These are phyloP conservation scores for Suhomyces coccinellae DNA, from an alignment of 1,139 yeast species.

Conservation along the genomic window DNA sequence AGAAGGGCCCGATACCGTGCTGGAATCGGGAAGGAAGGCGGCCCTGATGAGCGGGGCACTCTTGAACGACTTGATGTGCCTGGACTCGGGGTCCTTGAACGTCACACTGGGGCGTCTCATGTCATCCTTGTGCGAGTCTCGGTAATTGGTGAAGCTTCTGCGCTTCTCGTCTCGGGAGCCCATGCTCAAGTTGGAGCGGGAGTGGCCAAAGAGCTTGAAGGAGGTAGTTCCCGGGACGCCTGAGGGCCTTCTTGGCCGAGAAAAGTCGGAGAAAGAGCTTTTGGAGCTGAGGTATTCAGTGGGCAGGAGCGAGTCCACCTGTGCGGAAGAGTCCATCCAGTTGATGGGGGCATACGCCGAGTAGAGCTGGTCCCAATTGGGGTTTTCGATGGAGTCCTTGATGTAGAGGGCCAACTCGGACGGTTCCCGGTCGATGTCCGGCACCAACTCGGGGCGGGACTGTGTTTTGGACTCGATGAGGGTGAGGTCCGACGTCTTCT, in stretches of 20 bases:
- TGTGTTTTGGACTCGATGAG: slow-evolving; percentile 11
- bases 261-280: slow-evolving; percentile 8
- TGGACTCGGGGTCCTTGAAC: not conserved
- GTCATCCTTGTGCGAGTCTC: slow-evolving; percentile 1
- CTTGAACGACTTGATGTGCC: slow-evolving; percentile 4
- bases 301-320: slow-evolving; percentile 2
- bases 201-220: slow-evolving; percentile 4
- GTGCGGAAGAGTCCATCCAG: slow-evolving; percentile 23
- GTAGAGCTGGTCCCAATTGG: slow-evolving; percentile 9
- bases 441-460: slow-evolving; percentile 1
- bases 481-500: slow-evolving; percentile 17
- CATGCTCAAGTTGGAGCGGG: slow-evolving; percentile 6
- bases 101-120: not conserved
- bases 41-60: slow-evolving; percentile 7
- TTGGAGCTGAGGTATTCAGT: slow-evolving; percentile 2
- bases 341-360: slow-evolving; percentile 16
- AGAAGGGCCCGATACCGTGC: too few relatives aligned
- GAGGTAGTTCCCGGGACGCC: not conserved
- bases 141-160: slow-evolving; percentile 9
- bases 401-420: slow-evolving; percentile 13
- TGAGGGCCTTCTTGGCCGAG: slow-evolving; percentile 2
- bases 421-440: slow-evolving; percentile 12
- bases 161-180: slow-evolving; percentile 2
- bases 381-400: slow-evolving; percentile 13
- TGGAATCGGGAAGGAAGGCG: not conserved